Evolutionary conservation across 2,329 filamentous ascomycete genomes (phyloP).

Genomic region (Colletotrichum sp.): DNA sequence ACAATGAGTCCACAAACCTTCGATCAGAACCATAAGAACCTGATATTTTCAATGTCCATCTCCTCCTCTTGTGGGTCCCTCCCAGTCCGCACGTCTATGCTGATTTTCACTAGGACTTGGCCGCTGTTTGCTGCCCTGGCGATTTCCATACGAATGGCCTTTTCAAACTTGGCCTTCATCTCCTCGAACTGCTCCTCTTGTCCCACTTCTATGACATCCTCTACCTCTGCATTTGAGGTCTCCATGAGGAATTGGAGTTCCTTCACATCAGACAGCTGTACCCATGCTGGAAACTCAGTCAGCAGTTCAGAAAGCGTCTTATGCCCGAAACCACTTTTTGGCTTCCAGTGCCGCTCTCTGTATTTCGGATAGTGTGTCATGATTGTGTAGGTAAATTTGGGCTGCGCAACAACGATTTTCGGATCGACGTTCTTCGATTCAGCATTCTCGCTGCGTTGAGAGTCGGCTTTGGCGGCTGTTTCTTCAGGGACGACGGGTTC

Average conservation of each 20-base stretch:
- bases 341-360: neutral
- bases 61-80: neutral
- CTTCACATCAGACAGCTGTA: neutral
- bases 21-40: neutral
- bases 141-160: neutral
- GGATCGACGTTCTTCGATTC: fast-evolving
- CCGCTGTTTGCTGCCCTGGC: neutral
- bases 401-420: neutral
- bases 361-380: neutral
- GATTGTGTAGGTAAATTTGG: neutral
- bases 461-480: neutral
- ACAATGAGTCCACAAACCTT: neutral
- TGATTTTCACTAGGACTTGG: fast-evolving
- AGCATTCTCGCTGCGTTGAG: fast-evolving
- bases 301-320: neutral
- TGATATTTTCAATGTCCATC: neutral
- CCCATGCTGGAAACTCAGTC: neutral
- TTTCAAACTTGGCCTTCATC: neutral
- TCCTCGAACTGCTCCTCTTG: neutral
- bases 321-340: neutral
- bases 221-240: neutral
- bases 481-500: neutral
- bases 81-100: neutral
- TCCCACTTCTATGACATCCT: neutral
- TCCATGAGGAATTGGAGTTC: neutral